Conservation (phyloP, 495 filamentous ascomycete genomes). For the Pseudevernia furfuracea region DNA sequence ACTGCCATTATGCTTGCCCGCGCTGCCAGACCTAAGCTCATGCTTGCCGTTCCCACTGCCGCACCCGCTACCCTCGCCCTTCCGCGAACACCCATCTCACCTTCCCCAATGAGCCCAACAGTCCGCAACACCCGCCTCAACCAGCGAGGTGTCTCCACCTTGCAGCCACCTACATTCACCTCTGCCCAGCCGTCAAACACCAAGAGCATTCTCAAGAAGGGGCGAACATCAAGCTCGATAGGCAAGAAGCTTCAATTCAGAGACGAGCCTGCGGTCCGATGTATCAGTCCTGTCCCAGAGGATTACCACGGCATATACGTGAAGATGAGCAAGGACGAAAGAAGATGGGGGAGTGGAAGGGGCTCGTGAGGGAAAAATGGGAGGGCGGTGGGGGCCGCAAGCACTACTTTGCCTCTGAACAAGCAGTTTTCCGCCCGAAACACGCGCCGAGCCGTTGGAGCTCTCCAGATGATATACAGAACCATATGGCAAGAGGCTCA, state of each 20-base stretch:
- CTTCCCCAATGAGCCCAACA: constrained; percentile 37
- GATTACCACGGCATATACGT: constrained; percentile 47
- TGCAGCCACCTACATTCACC: constrained; percentile 36
- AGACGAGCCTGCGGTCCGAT: constrained; percentile 42
- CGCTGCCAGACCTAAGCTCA: constrained; percentile 40
- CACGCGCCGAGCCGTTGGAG: constrained; percentile 1
- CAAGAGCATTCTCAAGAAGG: constrained; percentile 49
- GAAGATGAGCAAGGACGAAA: constrained; percentile 44
- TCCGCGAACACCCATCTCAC: constrained; percentile 42
- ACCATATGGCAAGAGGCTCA: background rate
- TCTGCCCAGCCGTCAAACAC: constrained; percentile 43
- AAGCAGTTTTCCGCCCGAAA: background rate
- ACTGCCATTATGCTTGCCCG: constrained; percentile 35
- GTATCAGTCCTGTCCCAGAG: constrained; percentile 46
- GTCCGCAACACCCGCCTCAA: constrained; percentile 32
- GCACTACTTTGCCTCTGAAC: background rate
- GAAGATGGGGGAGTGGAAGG: constrained; percentile 35
- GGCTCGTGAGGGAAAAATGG: background rate
- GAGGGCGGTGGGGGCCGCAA: background rate
- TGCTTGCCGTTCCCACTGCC: constrained; percentile 39
- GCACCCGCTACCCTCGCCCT: constrained; percentile 34
- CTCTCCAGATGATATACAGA: background rate
- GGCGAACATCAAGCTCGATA: constrained; percentile 17
- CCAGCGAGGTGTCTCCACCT: constrained; percentile 34
- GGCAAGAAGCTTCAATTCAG: constrained; percentile 43